Conservation (phyloP, 1,284 basidiomycete species). For the Coriolopsis trogii region DNA sequence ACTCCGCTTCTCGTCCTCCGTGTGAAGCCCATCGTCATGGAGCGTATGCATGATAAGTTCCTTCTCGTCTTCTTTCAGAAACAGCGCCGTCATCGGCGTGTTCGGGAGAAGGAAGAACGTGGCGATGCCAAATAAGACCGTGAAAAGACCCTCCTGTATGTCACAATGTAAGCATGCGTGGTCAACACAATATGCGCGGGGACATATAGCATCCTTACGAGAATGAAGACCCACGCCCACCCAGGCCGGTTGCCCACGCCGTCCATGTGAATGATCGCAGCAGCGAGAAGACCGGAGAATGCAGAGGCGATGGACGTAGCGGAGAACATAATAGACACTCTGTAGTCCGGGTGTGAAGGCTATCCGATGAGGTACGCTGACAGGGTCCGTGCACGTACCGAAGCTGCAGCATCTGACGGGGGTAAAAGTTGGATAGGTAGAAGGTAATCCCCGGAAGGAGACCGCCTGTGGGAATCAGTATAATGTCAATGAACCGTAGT, state of each 20-base stretch:
- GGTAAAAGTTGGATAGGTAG: constrained; percentile 65
- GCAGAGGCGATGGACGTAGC: constrained; percentile 57
- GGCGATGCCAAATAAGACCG: constrained; percentile 38
- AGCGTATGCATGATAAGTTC: neutral
- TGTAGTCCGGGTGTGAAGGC: constrained; percentile 22
- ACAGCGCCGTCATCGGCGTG: constrained; percentile 30
- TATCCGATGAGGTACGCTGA: neutral
- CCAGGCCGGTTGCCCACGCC: constrained; percentile 49
- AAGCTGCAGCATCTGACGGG: constrained; percentile 57
- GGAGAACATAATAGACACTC: constrained; percentile 59
- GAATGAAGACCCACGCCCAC: constrained; percentile 68
- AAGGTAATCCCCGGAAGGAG: constrained; percentile 61
- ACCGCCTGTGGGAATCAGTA: constrained; percentile 41
- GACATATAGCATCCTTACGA: neutral
- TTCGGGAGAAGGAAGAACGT: constrained; percentile 43
- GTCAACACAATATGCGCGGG: no score
- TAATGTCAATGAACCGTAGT: neutral
- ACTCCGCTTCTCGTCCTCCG: constrained; percentile 11
- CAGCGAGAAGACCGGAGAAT: constrained; percentile 64
- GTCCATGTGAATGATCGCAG: constrained; percentile 56
- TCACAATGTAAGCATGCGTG: no score
- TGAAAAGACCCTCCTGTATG: constrained; percentile 37
- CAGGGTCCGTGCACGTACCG: constrained; percentile 38
- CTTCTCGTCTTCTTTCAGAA: constrained; percentile 4
- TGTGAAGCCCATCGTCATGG: constrained; percentile 6